Evolutionary conservation across 768 basidiomycete species (phyloP).

Genomic region (Podaxis sp.): DNA sequence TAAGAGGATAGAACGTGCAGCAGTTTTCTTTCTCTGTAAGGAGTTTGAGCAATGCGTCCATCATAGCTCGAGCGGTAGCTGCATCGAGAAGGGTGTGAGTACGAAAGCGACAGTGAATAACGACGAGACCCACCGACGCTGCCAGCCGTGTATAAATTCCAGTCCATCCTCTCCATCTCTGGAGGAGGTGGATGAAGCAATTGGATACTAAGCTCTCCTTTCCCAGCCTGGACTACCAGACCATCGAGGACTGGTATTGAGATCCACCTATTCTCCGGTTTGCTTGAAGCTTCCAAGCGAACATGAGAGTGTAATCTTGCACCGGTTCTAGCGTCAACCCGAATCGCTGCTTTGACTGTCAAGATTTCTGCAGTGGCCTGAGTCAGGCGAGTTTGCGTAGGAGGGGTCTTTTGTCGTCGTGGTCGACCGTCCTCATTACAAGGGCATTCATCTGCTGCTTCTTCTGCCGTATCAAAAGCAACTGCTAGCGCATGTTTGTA

Average conservation of each 20-base stretch:
- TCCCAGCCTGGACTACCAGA: slow-evolving; percentile 50
- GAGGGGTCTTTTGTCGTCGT: slow-evolving; percentile 42
- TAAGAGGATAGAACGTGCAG: slow-evolving; percentile 50
- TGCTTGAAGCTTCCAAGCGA: slow-evolving; percentile 57
- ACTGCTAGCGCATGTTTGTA: slow-evolving; percentile 57
- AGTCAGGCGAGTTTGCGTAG: slow-evolving; percentile 41
- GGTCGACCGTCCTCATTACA: slow-evolving; percentile 63
- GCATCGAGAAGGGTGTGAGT: not conserved
- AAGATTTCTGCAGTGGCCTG: slow-evolving; percentile 27
- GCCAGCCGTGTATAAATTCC: slow-evolving; percentile 64
- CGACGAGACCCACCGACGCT: slow-evolving; percentile 45
- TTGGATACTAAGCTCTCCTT: slow-evolving; percentile 55
- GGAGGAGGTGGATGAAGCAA: slow-evolving; percentile 60
- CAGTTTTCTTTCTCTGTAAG: slow-evolving; percentile 40
- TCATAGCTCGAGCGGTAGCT: slow-evolving; percentile 67
- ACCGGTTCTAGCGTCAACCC: slow-evolving; percentile 50
- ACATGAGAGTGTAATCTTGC: slow-evolving; percentile 68
- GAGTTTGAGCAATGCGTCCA: slow-evolving; percentile 57
- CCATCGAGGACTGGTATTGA: slow-evolving; percentile 54
- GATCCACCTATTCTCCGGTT: slow-evolving; percentile 49
- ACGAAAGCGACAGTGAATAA: not conserved
- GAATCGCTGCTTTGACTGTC: slow-evolving; percentile 50
- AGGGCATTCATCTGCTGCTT: slow-evolving; percentile 65
- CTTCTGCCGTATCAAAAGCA: slow-evolving; percentile 64
- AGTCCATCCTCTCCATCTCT: slow-evolving; percentile 58